phyloP scores from a whole-genome alignment of 768 basidiomycete species.

The Lepiota brunneoincarnata region DNA sequence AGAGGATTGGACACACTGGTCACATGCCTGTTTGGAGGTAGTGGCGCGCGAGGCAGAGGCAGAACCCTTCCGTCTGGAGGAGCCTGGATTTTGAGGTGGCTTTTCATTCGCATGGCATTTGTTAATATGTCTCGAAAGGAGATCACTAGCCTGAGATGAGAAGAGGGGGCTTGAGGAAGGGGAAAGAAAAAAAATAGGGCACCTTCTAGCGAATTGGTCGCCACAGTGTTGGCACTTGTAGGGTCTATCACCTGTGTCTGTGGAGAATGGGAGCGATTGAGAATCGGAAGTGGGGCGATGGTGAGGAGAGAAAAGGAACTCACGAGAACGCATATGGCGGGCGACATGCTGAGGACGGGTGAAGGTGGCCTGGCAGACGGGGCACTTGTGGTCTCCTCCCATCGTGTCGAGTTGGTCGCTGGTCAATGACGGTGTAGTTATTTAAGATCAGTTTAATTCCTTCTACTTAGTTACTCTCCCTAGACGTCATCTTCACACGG shows the following conservation, averaged over 20 bases:
- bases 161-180: background rate
- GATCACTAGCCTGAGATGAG: constrained; percentile 49
- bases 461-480: constrained; percentile 13
- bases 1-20: constrained; percentile 76
- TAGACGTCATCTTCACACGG: constrained; percentile 13
- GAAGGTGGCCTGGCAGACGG: constrained; percentile 84
- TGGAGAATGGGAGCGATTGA: constrained; percentile 15
- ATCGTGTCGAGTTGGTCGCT: constrained; percentile 32
- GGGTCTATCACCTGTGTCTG: constrained; percentile 87
- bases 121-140: constrained; percentile 83
- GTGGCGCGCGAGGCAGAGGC: constrained; percentile 68
- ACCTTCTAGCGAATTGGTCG: constrained; percentile 89
- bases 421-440: constrained; percentile 12
- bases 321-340: constrained; percentile 88
- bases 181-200: constrained; percentile 7
- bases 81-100: constrained; percentile 34
- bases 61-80: constrained; percentile 62
- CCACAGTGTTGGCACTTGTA: constrained; percentile 89
- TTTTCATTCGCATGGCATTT: constrained; percentile 86
- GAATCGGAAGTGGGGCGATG: constrained; percentile 12
- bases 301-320: constrained; percentile 31
- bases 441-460: constrained; percentile 11
- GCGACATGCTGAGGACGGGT: constrained; percentile 90
- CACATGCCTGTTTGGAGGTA: constrained; percentile 81
- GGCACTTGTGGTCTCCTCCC: constrained; percentile 85